phyloP scores from a whole-genome alignment of 495 filamentous ascomycete species.

The Xylaria intraflava region DNA sequence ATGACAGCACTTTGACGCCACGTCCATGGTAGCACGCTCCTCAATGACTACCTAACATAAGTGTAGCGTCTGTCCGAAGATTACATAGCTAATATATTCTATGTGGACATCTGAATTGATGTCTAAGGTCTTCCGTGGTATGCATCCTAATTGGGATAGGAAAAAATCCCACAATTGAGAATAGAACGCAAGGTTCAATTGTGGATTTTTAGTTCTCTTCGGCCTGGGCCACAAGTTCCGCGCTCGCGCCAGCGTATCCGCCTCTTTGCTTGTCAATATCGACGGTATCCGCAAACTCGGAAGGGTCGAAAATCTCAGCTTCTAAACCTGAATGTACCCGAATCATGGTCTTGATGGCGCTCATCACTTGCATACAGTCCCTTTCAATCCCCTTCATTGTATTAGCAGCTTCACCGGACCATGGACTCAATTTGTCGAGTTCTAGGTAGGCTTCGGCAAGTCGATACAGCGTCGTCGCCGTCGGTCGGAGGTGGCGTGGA shows the following conservation, averaged over 20 bases:
- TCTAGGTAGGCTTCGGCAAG: constrained; percentile 35
- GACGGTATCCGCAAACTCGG: neutral
- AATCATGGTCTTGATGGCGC: constrained; percentile 30
- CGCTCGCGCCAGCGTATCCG: neutral
- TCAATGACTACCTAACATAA: too few species aligned
- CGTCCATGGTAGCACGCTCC: too few species aligned
- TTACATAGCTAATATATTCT: too few species aligned
- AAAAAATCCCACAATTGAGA: too few species aligned
- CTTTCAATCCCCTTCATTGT: constrained; percentile 20
- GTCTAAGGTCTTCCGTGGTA: too few species aligned
- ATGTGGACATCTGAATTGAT: too few species aligned
- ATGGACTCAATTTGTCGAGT: constrained; percentile 28
- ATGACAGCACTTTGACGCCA: too few species aligned
- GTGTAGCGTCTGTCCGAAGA: too few species aligned
- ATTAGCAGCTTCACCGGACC: constrained; percentile 24
- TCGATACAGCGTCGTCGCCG: constrained; percentile 32
- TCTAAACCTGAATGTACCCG: constrained; percentile 23
- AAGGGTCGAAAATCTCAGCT: constrained; percentile 14
- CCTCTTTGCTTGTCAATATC: neutral
- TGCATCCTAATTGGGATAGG: too few species aligned
- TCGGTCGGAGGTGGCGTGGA: constrained; percentile 30
- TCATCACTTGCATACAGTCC: constrained; percentile 23
- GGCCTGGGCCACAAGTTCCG: neutral
- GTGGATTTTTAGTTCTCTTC: neutral
- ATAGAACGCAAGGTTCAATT: too few species aligned